Evolutionary conservation across 2,329 filamentous ascomycete species (phyloP), one percentile per base, ranked within the genome.

Genomic region (Fusarium oligoseptatum): DNA sequence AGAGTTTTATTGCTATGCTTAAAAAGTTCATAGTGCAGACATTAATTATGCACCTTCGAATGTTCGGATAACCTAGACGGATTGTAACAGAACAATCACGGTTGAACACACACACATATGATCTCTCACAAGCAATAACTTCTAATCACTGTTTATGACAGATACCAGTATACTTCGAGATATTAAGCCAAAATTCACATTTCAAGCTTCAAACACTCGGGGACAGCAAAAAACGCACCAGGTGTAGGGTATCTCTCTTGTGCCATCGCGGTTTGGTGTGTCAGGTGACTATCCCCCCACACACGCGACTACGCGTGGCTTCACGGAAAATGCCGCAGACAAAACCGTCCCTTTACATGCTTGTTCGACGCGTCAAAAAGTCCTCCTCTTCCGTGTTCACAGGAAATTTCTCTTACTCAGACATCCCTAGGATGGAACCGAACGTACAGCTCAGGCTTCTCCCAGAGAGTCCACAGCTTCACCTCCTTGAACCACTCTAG

Each of bases 401-500:
- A 1, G 12, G 48, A 0, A 2, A 17, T 32, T 11, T 12, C 2
- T 52, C 48, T 12, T 4, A 32, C 10, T 50, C 5, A 50, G 15
- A 8, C 10, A n/a, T 52, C 15, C 17, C 24, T 29, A 10, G 2
- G 32, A 57, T 67, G 58, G 20, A 63, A 67, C 3, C 58, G 48
- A 22, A 67, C 37, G 4, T 43, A 20, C 14, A 67, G 15, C 12
- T 43, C n/a, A 7, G 58, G 65, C 39, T 67, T 67, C 9, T 27
- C 27, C 58, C 58, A 67, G 27, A 67, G 52, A 2, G 48, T 56
- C 45, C 32, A 43, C 22, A 67, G 11, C 34, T 32, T 43, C 7
- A 48, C 48, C 14, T 67, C 29, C 22, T 29, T 29, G 12, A 68
- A 65, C 60, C 52, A 68, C 11, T 60, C 32, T 6, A 68, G 15